phyloP scores from a whole-genome alignment of 225 moss, liverwort and hornwort species.

The Sphagnum tenellum region DNA sequence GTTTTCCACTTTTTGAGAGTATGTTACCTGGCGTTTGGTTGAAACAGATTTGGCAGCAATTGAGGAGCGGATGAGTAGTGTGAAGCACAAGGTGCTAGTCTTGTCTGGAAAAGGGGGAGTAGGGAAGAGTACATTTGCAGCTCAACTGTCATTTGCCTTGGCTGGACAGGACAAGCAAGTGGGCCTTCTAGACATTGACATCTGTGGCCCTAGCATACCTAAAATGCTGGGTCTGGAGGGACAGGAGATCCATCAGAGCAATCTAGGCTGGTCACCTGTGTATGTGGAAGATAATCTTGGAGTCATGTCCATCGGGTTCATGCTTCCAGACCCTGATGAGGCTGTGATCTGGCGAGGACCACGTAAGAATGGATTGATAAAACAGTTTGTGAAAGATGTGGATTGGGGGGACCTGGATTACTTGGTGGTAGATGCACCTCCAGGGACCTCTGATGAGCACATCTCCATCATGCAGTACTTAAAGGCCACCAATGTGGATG shows the following conservation, averaged over 20 bases:
- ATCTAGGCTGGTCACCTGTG: constrained; percentile 95
- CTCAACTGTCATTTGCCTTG: constrained; percentile 83
- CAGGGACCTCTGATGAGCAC: constrained; percentile 93
- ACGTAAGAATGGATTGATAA: constrained; percentile 87
- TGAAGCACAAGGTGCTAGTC: constrained; percentile 86
- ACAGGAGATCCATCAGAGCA: constrained; percentile 97
- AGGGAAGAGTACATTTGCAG: constrained; percentile 93
- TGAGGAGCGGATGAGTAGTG: constrained; percentile 79
- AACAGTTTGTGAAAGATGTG: constrained; percentile 91
- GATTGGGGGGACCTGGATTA: constrained; percentile 96
- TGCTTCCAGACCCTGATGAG: constrained; percentile 90
- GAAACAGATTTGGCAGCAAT: constrained; percentile 67
- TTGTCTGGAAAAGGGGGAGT: constrained; percentile 95
- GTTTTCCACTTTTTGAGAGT: neutral
- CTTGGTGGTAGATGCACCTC: constrained; percentile 89
- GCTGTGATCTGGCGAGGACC: constrained; percentile 98
- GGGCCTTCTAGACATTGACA: constrained; percentile 86
- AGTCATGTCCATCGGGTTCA: constrained; percentile 97
- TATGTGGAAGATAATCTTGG: constrained; percentile 96
- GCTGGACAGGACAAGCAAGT: constrained; percentile 88
- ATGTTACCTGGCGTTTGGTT: constrained; percentile 3
- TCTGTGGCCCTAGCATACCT: constrained; percentile 94
- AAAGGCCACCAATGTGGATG: constrained; percentile 77
- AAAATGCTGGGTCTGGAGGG: constrained; percentile 95
- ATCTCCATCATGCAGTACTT: constrained; percentile 95